phyloP scores from a whole-genome alignment of 1,284 basidiomycete genomes.

The Malassezia arunalokei region DNA sequence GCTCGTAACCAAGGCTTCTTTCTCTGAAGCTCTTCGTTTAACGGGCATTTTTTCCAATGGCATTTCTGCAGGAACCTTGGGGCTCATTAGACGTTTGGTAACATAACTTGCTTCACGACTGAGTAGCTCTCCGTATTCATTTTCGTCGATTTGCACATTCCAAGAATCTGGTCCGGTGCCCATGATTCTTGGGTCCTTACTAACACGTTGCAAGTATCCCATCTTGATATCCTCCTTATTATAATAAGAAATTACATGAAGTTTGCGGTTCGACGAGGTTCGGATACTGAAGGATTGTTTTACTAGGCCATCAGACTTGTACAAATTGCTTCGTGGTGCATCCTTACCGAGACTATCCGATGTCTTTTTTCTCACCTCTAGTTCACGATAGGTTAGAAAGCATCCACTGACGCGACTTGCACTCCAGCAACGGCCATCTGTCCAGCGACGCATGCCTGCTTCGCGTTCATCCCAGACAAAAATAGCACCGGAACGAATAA shows the following conservation, averaged over 20 bases:
- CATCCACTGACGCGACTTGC: slow-evolving; percentile 50
- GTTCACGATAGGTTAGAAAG: slow-evolving; percentile 49
- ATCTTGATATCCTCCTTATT: slow-evolving; percentile 39
- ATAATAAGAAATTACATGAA: slow-evolving; percentile 45
- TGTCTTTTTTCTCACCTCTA: slow-evolving; percentile 40
- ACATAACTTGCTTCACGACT: slow-evolving; percentile 3
- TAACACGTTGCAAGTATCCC: slow-evolving; percentile 32
- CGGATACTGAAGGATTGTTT: slow-evolving; percentile 46
- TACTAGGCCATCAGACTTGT: slow-evolving; percentile 45
- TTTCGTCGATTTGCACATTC: slow-evolving; percentile 21
- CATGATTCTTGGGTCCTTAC: slow-evolving; percentile 39
- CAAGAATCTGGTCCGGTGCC: slow-evolving; percentile 17
- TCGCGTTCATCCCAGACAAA: slow-evolving; percentile 46
- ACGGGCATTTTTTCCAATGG: background rate
- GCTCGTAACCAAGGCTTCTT: background rate
- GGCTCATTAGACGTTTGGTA: background rate
- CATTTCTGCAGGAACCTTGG: background rate
- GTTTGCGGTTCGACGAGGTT: slow-evolving; percentile 40
- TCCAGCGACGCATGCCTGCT: slow-evolving; percentile 50
- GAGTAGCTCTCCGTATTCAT: slow-evolving; percentile 16
- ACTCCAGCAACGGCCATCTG: slow-evolving; percentile 50
- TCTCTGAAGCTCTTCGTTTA: background rate
- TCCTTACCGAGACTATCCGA: slow-evolving; percentile 22
- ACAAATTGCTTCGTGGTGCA: slow-evolving; percentile 34
- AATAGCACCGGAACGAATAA: slow-evolving; percentile 37